phyloP scores from a whole-genome alignment of 768 basidiomycete species.

The Boletellus ananas region DNA sequence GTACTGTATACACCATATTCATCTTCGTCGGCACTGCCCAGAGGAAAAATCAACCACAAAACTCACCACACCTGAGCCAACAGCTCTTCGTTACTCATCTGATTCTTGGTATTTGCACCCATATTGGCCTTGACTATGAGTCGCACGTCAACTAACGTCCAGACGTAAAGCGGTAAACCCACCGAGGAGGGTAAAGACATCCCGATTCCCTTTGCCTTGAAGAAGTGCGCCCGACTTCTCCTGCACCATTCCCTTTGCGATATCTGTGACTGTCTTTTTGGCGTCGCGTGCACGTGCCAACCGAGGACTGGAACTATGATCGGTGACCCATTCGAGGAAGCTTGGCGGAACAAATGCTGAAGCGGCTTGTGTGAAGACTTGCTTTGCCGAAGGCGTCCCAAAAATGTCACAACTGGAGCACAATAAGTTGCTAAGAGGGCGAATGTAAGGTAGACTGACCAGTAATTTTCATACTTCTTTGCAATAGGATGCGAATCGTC shows the following conservation, averaged over 20 bases:
- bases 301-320: not conserved
- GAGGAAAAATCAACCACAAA: not conserved
- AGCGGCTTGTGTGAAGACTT: conserved; percentile 3
- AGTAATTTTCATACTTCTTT: not conserved
- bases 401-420: conserved; percentile 7
- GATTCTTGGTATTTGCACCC: not conserved
- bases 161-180: not conserved
- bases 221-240: not conserved
- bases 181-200: not conserved
- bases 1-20: not conserved
- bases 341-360: not conserved
- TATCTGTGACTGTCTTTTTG: not conserved
- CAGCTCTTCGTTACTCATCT: not conserved
- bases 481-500: conserved; percentile 4
- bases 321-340: not conserved
- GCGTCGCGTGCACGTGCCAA: not conserved
- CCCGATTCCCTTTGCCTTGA: not conserved
- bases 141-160: not conserved
- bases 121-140: not conserved
- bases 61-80: not conserved
- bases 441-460: not conserved
- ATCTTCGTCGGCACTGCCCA: too few species aligned
- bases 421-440: too few species aligned
- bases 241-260: not conserved
- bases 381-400: conserved; percentile 1